These are phyloP conservation scores for Floccularia luteovirens DNA, from an alignment of 768 basidiomycete genomes.

Conservation along the genomic window DNA sequence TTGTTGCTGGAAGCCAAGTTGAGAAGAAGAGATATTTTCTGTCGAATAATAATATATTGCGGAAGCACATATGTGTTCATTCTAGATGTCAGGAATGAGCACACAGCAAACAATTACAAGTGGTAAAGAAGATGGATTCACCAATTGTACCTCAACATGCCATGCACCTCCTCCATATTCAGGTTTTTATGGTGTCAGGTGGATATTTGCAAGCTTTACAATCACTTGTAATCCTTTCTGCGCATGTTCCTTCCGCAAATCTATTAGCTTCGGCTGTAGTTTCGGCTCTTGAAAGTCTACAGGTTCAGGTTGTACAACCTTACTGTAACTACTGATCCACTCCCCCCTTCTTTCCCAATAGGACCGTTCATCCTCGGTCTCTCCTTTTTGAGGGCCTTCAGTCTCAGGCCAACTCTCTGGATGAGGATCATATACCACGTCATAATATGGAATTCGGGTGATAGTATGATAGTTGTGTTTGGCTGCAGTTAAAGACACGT, in stretches of 20 bases:
- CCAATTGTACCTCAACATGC: conserved; percentile 22
- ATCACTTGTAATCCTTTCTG: conserved; percentile 15
- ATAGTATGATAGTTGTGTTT: background rate
- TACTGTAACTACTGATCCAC: background rate
- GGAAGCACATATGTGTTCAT: conserved; percentile 24
- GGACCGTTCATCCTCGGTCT: background rate
- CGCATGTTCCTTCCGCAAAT: background rate
- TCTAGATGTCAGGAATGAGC: conserved; percentile 9
- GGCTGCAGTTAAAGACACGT: conserved; percentile 11
- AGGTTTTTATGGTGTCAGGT: conserved; percentile 21
- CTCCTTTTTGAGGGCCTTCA: background rate
- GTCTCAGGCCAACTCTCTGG: background rate
- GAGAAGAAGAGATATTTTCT: conserved; percentile 15
- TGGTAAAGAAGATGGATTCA: conserved; percentile 1
- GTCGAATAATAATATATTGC: conserved; percentile 20
- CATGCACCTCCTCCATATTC: conserved; percentile 17
- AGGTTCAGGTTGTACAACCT: conserved; percentile 2
- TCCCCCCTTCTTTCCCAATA: background rate
- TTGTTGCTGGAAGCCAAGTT: conserved; percentile 17
- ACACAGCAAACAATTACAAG: background rate
- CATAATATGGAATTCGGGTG: background rate
- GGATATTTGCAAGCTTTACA: conserved; percentile 19
- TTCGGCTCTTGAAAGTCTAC: background rate
- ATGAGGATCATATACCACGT: background rate
- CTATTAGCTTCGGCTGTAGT: background rate